Base-by-base conservation (phyloP, 2,329 filamentous ascomycete species). In the Drechslerella coelobrocha region DNA sequence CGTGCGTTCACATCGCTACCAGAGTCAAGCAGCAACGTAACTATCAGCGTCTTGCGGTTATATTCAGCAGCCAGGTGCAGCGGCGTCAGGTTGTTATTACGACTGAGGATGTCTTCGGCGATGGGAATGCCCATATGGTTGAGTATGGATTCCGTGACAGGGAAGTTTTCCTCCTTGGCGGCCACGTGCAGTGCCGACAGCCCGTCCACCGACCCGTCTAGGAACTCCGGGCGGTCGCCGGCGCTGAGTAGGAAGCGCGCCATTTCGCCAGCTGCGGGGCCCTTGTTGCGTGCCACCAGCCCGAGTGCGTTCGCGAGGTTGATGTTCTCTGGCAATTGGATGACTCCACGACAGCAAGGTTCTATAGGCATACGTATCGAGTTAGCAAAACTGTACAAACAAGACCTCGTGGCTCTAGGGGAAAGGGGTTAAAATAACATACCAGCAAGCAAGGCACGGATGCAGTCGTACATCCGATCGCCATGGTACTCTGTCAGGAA, bases 381-480 rank as follows among this genome's bases (percentile, higher is more conserved):
- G 5, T 19, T 14, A 34, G 34, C 12, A 41, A 54, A 55, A 45
- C 27, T 24, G 31, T 24, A 34, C 24, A 12, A 10, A 37, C 9
- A 27, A 41, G 37, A 47, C 14, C 4, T 45, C 27, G 8, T 34
- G 9, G 14, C 17, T 14, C 17, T 1, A 21, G 14, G n/a, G 23
- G n/a, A 5, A 50, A 23, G 19, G 45, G 19, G 9, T 23, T 8
- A 34, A 48, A 37, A 52, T 5, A 14, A 50, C 39, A 19, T 60
- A 71, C 66, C 66, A n/a, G 66, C 62, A 12, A 63, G 55, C 23
- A 71, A 24, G 19, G 66, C 59, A 19, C 66, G 47, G 12, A 71
- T 63, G 59, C 66, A 71, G 19, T 71, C 66, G 14, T 59, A 71
- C 66, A 71, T 71, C 59, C 45, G 52, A 24, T 71, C 66, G 12